A percentile compares a stretch with the other conserved stretches of the same genome.
phyloP scores from a whole-genome alignment of 148 eudicot species.

The Chenopodium album region DNA sequence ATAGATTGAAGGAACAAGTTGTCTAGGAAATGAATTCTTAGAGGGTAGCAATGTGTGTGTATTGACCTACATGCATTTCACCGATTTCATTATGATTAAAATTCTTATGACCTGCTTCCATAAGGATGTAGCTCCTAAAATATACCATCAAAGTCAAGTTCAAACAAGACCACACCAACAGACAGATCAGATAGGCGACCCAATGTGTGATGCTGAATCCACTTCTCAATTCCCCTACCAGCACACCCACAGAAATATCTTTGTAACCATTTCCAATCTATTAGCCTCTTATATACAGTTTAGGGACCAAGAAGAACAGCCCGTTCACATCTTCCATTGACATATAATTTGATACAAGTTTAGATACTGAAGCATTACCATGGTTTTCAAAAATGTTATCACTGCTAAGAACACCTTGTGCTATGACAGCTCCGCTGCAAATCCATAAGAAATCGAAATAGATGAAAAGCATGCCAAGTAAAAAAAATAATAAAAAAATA shows the following conservation, averaged over 20 bases:
- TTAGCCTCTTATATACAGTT: neutral
- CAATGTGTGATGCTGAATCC: neutral
- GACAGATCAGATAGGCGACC: neutral
- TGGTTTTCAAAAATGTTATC: conserved; percentile 51
- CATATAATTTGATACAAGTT: neutral
- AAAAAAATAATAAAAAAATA: neutral
- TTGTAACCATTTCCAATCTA: neutral
- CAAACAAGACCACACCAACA: too few species aligned
- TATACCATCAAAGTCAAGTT: too few species aligned
- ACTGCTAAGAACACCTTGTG: conserved; percentile 68
- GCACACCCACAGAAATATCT: neutral
- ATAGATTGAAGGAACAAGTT: too few species aligned
- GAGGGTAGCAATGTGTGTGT: too few species aligned
- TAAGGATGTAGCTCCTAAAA: too few species aligned
- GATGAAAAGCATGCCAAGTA: neutral
- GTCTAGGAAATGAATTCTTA: too few species aligned
- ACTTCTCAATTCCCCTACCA: neutral
- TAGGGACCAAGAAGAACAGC: neutral
- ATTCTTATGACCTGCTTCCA: too few species aligned
- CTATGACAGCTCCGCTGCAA: conserved; percentile 92
- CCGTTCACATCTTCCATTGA: neutral
- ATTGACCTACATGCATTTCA: too few species aligned
- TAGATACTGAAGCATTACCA: conserved; percentile 40
- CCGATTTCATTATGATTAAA: too few species aligned
- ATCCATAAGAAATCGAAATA: conserved; percentile 1